Evolutionary conservation across 2,329 filamentous ascomycete genomes (phyloP).

Genomic region (Cercospora sp.): DNA sequence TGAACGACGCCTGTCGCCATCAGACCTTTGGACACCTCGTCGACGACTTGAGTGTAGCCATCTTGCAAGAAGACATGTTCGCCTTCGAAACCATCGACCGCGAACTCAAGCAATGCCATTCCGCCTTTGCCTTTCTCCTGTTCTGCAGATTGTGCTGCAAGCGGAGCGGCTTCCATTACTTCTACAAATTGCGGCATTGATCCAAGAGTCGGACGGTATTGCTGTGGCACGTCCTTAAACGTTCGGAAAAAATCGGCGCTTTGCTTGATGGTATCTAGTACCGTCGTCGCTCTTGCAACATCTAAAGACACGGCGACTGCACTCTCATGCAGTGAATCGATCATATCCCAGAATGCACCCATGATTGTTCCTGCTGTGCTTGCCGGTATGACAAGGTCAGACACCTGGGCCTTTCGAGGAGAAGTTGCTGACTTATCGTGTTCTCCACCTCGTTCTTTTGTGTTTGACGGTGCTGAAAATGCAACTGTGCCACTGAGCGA

Average conservation of each 20-base stretch:
- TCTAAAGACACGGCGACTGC: constrained; percentile 16
- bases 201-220: constrained; percentile 24
- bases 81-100: constrained; percentile 33
- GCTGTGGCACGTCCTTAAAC: constrained; percentile 21
- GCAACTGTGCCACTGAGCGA: constrained; percentile 24
- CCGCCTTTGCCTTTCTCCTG: constrained; percentile 18
- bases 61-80: constrained; percentile 34
- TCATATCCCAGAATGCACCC: constrained; percentile 25
- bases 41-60: constrained; percentile 29
- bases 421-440: not conserved
- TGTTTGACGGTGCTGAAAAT: constrained; percentile 19
- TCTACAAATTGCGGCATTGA: constrained; percentile 31
- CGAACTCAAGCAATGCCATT: constrained; percentile 31
- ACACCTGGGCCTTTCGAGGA: not conserved
- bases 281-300: constrained; percentile 24
- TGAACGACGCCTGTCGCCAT: constrained; percentile 18
- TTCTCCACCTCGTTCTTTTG: not conserved
- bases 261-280: constrained; percentile 24
- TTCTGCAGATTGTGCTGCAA: constrained; percentile 31
- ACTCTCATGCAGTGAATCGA: constrained; percentile 25
- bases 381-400: constrained; percentile 25
- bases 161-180: constrained; percentile 32
- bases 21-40: constrained; percentile 28
- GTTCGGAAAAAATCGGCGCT: constrained; percentile 17
- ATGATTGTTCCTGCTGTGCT: constrained; percentile 18